Evolutionary conservation across 1,284 basidiomycete genomes (phyloP).

Genomic region (Ustilago xerochloae): DNA sequence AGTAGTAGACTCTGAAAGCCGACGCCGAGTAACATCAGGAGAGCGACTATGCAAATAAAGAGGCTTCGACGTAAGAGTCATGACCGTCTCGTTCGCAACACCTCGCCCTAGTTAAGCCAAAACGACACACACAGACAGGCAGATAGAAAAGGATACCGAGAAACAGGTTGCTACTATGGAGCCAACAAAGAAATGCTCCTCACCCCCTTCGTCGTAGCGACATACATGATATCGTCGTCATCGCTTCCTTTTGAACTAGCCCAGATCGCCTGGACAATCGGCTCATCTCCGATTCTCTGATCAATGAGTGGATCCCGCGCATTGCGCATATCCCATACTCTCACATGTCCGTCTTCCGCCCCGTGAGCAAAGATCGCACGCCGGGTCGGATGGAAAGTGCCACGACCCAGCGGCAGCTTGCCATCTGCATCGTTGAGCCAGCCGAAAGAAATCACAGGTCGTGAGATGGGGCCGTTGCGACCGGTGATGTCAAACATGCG

Average conservation of each 20-base stretch:
- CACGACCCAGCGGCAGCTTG: conserved; percentile 25
- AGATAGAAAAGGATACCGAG: too few relatives aligned
- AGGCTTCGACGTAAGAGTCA: too few relatives aligned
- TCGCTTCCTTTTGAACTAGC: not conserved
- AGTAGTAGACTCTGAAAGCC: too few relatives aligned
- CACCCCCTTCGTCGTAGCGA: conserved; percentile 21
- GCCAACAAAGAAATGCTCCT: conserved; percentile 17
- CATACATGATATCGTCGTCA: conserved; percentile 22
- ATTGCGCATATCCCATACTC: conserved; percentile 48
- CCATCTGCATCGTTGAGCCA: conserved; percentile 44
- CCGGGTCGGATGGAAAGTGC: conserved; percentile 34
- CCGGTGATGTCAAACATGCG: conserved; percentile 45
- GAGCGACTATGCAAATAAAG: too few relatives aligned
- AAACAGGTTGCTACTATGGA: too few relatives aligned
- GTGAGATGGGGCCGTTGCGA: conserved; percentile 26
- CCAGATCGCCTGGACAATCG: conserved; percentile 42
- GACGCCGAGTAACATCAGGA: too few relatives aligned
- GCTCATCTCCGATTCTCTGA: conserved; percentile 27
- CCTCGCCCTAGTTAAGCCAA: too few relatives aligned
- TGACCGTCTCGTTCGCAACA: too few relatives aligned
- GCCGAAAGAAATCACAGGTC: conserved; percentile 41
- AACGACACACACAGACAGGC: too few relatives aligned
- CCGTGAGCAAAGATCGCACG: conserved; percentile 40
- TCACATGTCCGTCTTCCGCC: conserved; percentile 33
- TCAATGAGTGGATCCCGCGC: conserved; percentile 35